These are phyloP conservation scores for Chenopodium formosanum DNA, from an alignment of 148 eudicot species.

Conservation along the genomic window DNA sequence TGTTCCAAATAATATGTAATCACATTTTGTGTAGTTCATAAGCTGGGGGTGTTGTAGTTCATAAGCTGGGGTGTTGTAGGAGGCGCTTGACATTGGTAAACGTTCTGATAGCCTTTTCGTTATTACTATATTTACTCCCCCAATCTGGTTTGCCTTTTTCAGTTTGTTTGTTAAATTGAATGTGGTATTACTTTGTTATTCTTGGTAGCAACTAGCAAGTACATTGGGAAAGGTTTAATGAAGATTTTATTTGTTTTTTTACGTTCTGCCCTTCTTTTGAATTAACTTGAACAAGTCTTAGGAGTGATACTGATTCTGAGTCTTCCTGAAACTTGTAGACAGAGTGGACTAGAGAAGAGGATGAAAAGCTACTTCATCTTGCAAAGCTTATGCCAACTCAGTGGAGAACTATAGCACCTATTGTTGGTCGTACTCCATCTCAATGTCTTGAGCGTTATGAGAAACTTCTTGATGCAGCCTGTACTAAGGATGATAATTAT, in stretches of 20 bases:
- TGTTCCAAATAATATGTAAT: not conserved
- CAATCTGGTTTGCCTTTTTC: not conserved
- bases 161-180: not conserved
- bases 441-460: conserved; percentile 98
- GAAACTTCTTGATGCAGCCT: conserved; percentile 95
- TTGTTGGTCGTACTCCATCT: conserved; percentile 98
- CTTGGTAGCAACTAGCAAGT: not conserved
- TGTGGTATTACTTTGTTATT: not conserved
- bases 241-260: not conserved
- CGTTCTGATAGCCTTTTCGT: not conserved
- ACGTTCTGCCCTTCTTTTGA: not conserved
- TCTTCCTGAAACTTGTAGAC: conserved; percentile 48
- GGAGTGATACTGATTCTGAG: conserved; percentile 11
- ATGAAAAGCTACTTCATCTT: conserved; percentile 92
- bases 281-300: conserved; percentile 7
- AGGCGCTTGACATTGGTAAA: not conserved
- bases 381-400: conserved; percentile 99
- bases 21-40: not conserved
- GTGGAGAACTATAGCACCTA: conserved; percentile 98
- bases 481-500: conserved; percentile 88
- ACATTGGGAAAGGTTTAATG: not conserved
- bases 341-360: conserved; percentile 99
- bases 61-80: not conserved
- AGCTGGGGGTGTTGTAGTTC: not conserved
- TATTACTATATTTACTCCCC: not conserved